Conservation (phyloP, 139 green algal species). For the Pycnococcus provasolii region DNA sequence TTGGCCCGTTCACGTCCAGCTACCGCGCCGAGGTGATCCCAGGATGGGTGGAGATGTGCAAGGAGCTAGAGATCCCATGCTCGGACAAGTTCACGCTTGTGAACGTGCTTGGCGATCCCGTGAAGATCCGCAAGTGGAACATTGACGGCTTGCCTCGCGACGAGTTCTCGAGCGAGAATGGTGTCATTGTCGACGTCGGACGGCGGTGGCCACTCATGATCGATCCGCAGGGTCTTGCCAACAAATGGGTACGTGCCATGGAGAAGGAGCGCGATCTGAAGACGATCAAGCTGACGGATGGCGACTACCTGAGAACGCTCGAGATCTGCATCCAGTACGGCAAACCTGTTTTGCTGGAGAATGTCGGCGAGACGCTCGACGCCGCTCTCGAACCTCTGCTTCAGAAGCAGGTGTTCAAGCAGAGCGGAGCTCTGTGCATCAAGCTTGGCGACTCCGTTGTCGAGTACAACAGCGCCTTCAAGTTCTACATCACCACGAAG, state of each 20-base stretch:
- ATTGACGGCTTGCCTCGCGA: slow-evolving; percentile 74
- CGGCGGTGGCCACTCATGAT: slow-evolving; percentile 71
- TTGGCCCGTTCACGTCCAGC: slow-evolving; percentile 58
- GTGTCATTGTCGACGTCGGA: slow-evolving; percentile 57
- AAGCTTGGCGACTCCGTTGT: slow-evolving; percentile 58
- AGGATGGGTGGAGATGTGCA: slow-evolving; percentile 42
- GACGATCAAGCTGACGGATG: slow-evolving; percentile 65
- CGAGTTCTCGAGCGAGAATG: slow-evolving; percentile 69
- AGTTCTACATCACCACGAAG: slow-evolving; percentile 82
- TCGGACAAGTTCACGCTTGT: slow-evolving; percentile 37
- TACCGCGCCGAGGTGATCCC: slow-evolving; percentile 44
- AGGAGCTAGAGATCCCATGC: slow-evolving; percentile 24
- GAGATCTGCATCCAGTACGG: slow-evolving; percentile 72
- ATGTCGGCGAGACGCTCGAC: slow-evolving; percentile 66
- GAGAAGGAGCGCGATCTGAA: slow-evolving; percentile 52
- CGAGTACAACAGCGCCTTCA: slow-evolving; percentile 64
- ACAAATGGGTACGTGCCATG: slow-evolving; percentile 74
- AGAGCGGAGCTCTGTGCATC: slow-evolving; percentile 46
- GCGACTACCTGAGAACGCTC: slow-evolving; percentile 60
- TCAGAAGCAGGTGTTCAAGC: slow-evolving; percentile 61
- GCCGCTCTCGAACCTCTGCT: slow-evolving; percentile 67
- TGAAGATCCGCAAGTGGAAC: slow-evolving; percentile 64
- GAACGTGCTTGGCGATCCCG: slow-evolving; percentile 52
- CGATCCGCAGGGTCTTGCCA: slow-evolving; percentile 69
- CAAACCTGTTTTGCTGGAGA: slow-evolving; percentile 69